phyloP scores from a whole-genome alignment of 257 asterid species.

The Eucommia ulmoides region DNA sequence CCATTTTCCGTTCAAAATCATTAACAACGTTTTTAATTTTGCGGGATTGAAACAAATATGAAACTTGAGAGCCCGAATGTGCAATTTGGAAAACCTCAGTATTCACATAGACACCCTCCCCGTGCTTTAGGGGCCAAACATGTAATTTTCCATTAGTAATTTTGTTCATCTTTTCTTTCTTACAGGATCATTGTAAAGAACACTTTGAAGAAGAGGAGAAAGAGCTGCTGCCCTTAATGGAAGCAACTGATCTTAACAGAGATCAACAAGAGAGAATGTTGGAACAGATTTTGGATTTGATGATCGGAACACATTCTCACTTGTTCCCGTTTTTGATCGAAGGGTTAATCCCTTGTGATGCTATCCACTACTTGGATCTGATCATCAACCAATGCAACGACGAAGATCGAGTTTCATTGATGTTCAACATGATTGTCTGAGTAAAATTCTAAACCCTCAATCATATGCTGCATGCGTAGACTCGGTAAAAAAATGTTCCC shows the following conservation, averaged over 20 bases:
- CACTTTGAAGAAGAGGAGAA: constrained; percentile 87
- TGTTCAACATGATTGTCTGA: constrained; percentile 69
- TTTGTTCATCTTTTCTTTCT: background rate
- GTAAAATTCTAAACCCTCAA: too few relatives aligned
- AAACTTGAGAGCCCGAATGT: too few relatives aligned
- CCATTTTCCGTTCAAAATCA: too few relatives aligned
- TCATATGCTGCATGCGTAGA: too few relatives aligned
- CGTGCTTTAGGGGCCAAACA: too few relatives aligned
- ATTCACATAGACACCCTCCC: too few relatives aligned
- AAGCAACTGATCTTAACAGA: constrained; percentile 70
- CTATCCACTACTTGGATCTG: constrained; percentile 75
- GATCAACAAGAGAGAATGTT: constrained; percentile 54
- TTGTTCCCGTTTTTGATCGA: constrained; percentile 76
- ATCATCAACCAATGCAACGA: constrained; percentile 61
- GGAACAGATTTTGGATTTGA: constrained; percentile 66
- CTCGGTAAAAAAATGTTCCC: too few relatives aligned
- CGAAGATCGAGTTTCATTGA: constrained; percentile 50
- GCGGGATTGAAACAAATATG: too few relatives aligned
- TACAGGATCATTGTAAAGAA: constrained; percentile 58
- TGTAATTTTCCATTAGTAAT: background rate
- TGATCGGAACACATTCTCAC: constrained; percentile 79
- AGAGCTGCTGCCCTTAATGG: constrained; percentile 79
- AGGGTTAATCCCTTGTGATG: constrained; percentile 85
- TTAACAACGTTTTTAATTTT: too few relatives aligned
- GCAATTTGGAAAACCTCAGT: too few relatives aligned